Conservation (phyloP, 768 basidiomycete genomes). For the Melanogaster broomeanus region DNA sequence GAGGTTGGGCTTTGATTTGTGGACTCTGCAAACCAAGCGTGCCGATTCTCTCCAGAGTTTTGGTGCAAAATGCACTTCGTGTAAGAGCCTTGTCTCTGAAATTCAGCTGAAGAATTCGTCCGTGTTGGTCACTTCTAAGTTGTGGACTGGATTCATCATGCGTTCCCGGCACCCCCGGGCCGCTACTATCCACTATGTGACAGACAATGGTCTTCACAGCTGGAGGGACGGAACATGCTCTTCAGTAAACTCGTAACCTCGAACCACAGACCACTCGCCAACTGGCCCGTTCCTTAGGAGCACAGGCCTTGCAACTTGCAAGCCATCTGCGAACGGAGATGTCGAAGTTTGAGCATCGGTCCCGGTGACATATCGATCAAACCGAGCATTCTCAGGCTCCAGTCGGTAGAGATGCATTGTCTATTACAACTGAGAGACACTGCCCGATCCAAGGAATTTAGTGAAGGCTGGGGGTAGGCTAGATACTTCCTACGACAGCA, state of each 20-base stretch:
- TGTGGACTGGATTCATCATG: background rate
- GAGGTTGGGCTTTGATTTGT: conserved; percentile 19
- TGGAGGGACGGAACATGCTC: conserved; percentile 8
- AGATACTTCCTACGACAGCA: no score
- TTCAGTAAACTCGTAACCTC: background rate
- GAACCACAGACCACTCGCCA: background rate
- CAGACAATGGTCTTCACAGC: conserved; percentile 1
- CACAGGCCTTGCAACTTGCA: background rate
- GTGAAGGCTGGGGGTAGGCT: no score
- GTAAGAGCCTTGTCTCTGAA: conserved; percentile 14
- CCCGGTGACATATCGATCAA: conserved; percentile 5
- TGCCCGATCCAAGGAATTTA: no score
- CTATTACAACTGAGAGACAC: no score
- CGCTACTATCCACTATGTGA: background rate
- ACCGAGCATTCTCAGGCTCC: background rate
- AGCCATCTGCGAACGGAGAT: no score
- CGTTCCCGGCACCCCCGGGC: no score
- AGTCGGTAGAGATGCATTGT: no score
- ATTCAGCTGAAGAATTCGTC: background rate
- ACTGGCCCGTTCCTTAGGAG: conserved; percentile 16
- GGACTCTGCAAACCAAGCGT: conserved; percentile 22
- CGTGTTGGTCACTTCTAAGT: conserved; percentile 4
- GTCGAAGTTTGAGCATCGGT: background rate
- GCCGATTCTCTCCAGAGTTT: conserved; percentile 16
- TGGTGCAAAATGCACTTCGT: conserved; percentile 21